Base-by-base conservation (phyloP, 1,284 basidiomycete genomes). In the Cryptococcus sp. region DNA sequence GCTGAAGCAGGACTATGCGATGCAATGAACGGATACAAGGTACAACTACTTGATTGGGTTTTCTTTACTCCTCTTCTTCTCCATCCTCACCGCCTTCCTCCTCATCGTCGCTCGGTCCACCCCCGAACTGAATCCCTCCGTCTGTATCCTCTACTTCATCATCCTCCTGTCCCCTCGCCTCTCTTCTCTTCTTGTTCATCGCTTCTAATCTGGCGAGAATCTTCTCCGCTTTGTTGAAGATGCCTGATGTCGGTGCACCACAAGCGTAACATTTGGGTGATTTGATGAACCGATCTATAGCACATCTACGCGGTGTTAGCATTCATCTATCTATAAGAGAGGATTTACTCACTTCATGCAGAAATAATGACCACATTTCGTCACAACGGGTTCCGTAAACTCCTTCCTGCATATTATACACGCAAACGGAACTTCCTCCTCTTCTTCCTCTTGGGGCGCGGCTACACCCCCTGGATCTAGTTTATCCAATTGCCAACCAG, bases 231-330 rank as follows among this genome's bases (percentile, higher is more conserved):
- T 73, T 76, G 64, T 72, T 76, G 67, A 77, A 99, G 65, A 98
- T 90, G 3, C 95, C 95, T 13, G 86, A 88, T 0, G 95, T 98
- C 3, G 92, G 85, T 11, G 90, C 84, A 50, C 91, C 89, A 73
- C 95, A 99, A 3, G 94, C 96, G 53, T 92, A 84, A 67, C 96
- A 99, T 77, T 95, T 98, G 2, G 91, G 90, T 42, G 90, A 97
- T 80, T 88, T 95, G 44, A 86, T 84, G 68, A 89, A 98, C 42
- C 96, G 84, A 76, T 90, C 89, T 75, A 97, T 90, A 7, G 94
- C 94, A 73, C 94, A 96, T 15, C 87, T 76, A n/a, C 38, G n/a
- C 15, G 14, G 32, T 50, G 15, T 31, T 43, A 33, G 31, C 36
- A 8, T 41, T 30, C 5, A 43, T 23, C 4, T 30, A n/a, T 4